A percentile compares a stretch with the other conserved stretches of the same genome.
These are phyloP conservation scores for Epichloe glyceriae DNA, from an alignment of 2,329 filamentous ascomycete species.

Conservation along the genomic window DNA sequence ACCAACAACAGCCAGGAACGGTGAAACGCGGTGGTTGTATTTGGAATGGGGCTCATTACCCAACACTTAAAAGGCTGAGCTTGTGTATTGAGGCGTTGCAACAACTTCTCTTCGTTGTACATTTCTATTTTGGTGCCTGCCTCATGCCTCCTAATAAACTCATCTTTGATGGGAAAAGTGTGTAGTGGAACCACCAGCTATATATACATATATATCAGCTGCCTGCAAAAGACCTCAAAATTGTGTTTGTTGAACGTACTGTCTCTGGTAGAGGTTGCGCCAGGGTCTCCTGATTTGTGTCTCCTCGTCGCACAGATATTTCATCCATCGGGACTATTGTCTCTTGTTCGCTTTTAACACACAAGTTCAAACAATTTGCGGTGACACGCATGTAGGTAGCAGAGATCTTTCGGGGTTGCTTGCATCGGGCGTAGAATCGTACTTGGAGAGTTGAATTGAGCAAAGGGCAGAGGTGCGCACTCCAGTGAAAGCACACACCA, in stretches of 20 bases:
- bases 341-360: too few relatives aligned
- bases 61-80: constrained; percentile 13
- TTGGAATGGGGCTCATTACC: constrained; percentile 19
- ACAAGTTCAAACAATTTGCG: too few relatives aligned
- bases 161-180: constrained; percentile 12
- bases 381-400: too few relatives aligned
- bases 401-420: too few relatives aligned
- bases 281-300: too few relatives aligned
- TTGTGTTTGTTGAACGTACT: not conserved
- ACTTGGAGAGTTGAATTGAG: not conserved
- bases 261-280: not conserved
- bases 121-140: constrained; percentile 22
- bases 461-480: too few relatives aligned
- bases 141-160: constrained; percentile 17
- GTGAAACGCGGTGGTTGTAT: constrained; percentile 15
- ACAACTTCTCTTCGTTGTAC: constrained; percentile 16
- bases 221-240: not conserved
- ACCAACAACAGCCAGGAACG: constrained; percentile 22
- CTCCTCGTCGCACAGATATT: not conserved
- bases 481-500: too few relatives aligned
- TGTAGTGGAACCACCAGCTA: constrained; percentile 7
- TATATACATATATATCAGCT: not conserved
- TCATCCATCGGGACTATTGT: not conserved
- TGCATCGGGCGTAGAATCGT: too few relatives aligned
- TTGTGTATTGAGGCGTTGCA: constrained; percentile 16